These are phyloP conservation scores for Trichophyton simii DNA, from an alignment of 2,329 filamentous ascomycete species.

Conservation along the genomic window DNA sequence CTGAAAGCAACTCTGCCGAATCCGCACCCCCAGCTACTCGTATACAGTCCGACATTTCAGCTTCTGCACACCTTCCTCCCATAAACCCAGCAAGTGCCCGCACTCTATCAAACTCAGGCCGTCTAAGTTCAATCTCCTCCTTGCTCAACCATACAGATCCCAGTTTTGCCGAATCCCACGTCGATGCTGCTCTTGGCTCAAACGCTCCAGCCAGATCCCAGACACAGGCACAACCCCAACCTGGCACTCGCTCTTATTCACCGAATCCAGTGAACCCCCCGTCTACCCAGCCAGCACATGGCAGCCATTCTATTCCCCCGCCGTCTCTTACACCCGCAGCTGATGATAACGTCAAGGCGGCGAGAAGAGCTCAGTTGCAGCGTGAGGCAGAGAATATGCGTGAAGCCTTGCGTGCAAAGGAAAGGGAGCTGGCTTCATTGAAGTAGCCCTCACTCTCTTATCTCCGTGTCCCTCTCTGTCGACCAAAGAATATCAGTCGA, in stretches of 20 bases:
- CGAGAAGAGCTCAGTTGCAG: conserved; percentile 53
- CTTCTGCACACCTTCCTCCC: conserved; percentile 28
- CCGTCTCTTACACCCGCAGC: conserved; percentile 15
- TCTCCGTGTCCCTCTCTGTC: not conserved
- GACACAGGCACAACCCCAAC: conserved; percentile 20
- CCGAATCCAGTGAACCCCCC: conserved; percentile 6
- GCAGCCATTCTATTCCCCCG: not conserved
- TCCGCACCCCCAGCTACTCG: conserved; percentile 13
- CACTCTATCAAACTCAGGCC: conserved; percentile 36
- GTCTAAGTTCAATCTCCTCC: conserved; percentile 62
- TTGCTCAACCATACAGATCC: conserved; percentile 50
- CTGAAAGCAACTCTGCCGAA: conserved; percentile 23
- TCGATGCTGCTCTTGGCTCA: conserved; percentile 30
- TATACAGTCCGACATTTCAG: conserved; percentile 20
- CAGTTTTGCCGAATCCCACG: conserved; percentile 21
- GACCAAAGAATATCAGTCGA: conserved; percentile 8
- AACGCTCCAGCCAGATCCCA: conserved; percentile 16
- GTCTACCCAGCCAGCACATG: conserved; percentile 14
- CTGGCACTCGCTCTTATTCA: conserved; percentile 10
- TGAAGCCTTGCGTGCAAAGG: conserved; percentile 58
- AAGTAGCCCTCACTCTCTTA: conserved; percentile 16
- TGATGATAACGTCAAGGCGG: conserved; percentile 43
- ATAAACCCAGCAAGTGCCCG: conserved; percentile 18
- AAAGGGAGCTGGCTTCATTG: conserved; percentile 54
- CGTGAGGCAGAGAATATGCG: conserved; percentile 67